These are phyloP conservation scores for Graphilbum fragrans DNA, from an alignment of 2,329 filamentous ascomycete species.

Conservation along the genomic window DNA sequence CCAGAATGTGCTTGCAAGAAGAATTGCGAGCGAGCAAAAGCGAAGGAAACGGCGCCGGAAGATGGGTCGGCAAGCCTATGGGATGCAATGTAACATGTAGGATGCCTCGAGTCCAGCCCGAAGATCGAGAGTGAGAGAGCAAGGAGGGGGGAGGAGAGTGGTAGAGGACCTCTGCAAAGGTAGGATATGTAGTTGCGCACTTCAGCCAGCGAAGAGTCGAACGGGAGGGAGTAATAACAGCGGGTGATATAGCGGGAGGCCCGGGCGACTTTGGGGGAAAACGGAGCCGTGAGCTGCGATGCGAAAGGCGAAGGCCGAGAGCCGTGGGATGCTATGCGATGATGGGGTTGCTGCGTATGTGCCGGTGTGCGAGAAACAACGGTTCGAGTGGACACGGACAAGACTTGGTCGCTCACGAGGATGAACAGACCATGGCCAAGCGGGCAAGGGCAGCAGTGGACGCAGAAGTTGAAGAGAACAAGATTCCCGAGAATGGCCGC, in stretches of 20 bases:
- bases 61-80: not conserved
- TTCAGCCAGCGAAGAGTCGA: not conserved
- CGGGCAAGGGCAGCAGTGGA: conserved; percentile 11
- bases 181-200: not conserved
- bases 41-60: not conserved
- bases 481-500: conserved; percentile 16
- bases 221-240: not conserved
- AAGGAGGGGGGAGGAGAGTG: not conserved
- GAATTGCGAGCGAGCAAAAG: not conserved
- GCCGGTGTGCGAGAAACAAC: conserved; percentile 17
- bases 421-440: too few species aligned
- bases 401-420: conserved; percentile 5
- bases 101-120: conserved; percentile 20
- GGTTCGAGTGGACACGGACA: conserved; percentile 27
- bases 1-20: not conserved
- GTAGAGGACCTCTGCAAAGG: not conserved
- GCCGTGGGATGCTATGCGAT: conserved; percentile 2
- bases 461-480: conserved; percentile 12
- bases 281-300: conserved; percentile 2
- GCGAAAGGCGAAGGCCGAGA: conserved; percentile 3
- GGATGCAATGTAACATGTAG: not conserved
- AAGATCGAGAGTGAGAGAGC: conserved; percentile 3
- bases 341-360: conserved; percentile 3
- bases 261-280: not conserved
- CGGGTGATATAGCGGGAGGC: not conserved